Base-by-base conservation (phyloP, 257 asterid genomes). In the Plantago ovata region DNA sequence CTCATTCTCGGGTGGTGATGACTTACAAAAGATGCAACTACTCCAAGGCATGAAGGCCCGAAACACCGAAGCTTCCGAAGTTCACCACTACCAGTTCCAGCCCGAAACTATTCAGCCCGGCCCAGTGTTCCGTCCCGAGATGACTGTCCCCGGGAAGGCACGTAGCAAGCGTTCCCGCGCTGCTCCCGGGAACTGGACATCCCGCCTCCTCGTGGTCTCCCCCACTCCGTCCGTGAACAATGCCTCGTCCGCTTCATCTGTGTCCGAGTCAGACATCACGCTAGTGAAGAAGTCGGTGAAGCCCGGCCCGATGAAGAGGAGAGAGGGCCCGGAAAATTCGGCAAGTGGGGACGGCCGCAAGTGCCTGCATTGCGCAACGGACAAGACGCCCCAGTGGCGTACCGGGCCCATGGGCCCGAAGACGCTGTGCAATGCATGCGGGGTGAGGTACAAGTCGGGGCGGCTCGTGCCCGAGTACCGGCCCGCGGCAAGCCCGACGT, bases 391-490 rank as follows among this genome's bases (percentile, higher is more conserved):
- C 3, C 98, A 90, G 53, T 87, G 98, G 98, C 59, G 98, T 44
- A 90, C 96, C 3, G 98, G 98, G 55, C 96, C 98, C 22, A 60
- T 80, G 94, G 97, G 97, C 32, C 97, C 97, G 16, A 90, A 90
- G 72, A 89, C 97, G 1, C 86, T 86, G 12, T 89, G 97, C 67
- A 89, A 89, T 19, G 97, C 97, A 0, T 89, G 97, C 53, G 97
- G 97, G 3, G 97, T 89, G 1, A 56, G 97, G 76, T 86, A 82
- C 72, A 89, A 89, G 72, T 86, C 97, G 22, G 97, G 97, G 3
- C 69, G 97, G n/a, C 90, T 90, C 0, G 96, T 90, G 53, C 95
- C 97, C 1, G 97, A 90, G 11, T 90, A 90, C 67, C 73, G 97
- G 56, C 98, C 98, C 13, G 98, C 98, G 0, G 69, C 98, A 1